Evolutionary conservation across 495 filamentous ascomycete species (phyloP), one percentile per base, ranked within the genome.

Genomic region (Penicillium turbatum): DNA sequence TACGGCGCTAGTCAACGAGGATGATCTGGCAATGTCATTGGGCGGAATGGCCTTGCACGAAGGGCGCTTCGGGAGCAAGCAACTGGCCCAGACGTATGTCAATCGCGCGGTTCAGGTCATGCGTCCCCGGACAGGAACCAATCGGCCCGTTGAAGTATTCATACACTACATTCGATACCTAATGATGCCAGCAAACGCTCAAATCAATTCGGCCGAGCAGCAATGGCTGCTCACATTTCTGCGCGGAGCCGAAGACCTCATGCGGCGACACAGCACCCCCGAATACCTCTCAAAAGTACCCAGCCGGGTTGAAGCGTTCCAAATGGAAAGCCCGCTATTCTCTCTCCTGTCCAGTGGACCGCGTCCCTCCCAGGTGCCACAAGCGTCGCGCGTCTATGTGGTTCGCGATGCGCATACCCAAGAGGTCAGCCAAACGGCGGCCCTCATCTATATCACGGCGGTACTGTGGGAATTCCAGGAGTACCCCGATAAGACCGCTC

Each of bases 341-440:
- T 59, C 69, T 10, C 55, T 75, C 6, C 64, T 77, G 1, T 75
- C 72, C n/a, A 74, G 69, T 51, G 74, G 74, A 15, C 74, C 74
- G 10, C 70, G 66, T 9, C 74, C 74, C 15, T 68, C 71, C n/a
- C 64, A 67, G 37, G 69, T 77, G 1, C 74, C 74, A 17, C 59
- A 64, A 0, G 68, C 55, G 15, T 65, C 64, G 5, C 74, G 72
- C 48, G 67, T 66, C 40, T 77, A 73, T 43, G 71, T 77, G 16
- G 65, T 77, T 9, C 63, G 51, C 11, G 61, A 65, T 27, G 53
- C 55, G 11, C 60, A 63, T 13, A 74, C 70, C 11, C 70, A 72
- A 50, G 74, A 77, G 46, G 53, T 69, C 43, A 68, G 63, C 26
- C 74, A 72, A 36, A 72, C 74, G 1, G 70, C 69, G 1, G 59